These are phyloP conservation scores for Xylariomycetidae sp. DNA, from an alignment of 2,329 filamentous ascomycete genomes.

Conservation along the genomic window DNA sequence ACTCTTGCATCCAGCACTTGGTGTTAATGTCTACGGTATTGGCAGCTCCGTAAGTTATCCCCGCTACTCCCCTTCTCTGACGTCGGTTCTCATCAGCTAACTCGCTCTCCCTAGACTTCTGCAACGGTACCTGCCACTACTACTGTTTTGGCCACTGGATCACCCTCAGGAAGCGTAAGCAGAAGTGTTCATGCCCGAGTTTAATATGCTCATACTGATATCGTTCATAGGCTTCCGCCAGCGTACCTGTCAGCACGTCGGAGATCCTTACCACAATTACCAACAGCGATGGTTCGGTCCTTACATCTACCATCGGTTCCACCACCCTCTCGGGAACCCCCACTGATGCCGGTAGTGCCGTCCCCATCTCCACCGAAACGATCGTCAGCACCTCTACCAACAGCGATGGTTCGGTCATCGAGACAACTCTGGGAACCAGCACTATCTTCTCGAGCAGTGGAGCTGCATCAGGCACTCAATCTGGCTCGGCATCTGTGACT, in stretches of 20 bases:
- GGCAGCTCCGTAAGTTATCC: conserved; percentile 3
- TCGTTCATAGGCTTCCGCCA: conserved; percentile 5
- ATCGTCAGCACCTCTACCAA: conserved; percentile 13
- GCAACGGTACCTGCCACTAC: conserved; percentile 6
- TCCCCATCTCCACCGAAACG: conserved; percentile 7
- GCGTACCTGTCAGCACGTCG: conserved; percentile 7
- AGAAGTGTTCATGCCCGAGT: too few relatives aligned
- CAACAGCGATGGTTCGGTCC: conserved; percentile 12
- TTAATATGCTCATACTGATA: too few relatives aligned
- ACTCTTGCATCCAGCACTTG: conserved; percentile 13
- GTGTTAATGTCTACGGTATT: conserved; percentile 11
- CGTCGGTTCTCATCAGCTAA: conserved; percentile 5
- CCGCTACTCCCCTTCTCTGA: not conserved
- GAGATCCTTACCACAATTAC: conserved; percentile 12
- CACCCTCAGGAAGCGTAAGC: not conserved
- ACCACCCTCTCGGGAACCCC: conserved; percentile 11
- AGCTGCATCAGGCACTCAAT: conserved; percentile 7
- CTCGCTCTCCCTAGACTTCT: conserved; percentile 4
- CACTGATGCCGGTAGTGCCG: conserved; percentile 6
- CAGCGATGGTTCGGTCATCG: conserved; percentile 12
- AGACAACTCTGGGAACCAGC: conserved; percentile 5
- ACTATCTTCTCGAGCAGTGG: conserved; percentile 10
- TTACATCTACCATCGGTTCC: conserved; percentile 6
- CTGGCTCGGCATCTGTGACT: conserved; percentile 13
- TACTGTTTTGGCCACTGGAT: conserved; percentile 12